Base-by-base conservation (phyloP, 2,329 filamentous ascomycete genomes). In the Aureobasidium namibiae region DNA sequence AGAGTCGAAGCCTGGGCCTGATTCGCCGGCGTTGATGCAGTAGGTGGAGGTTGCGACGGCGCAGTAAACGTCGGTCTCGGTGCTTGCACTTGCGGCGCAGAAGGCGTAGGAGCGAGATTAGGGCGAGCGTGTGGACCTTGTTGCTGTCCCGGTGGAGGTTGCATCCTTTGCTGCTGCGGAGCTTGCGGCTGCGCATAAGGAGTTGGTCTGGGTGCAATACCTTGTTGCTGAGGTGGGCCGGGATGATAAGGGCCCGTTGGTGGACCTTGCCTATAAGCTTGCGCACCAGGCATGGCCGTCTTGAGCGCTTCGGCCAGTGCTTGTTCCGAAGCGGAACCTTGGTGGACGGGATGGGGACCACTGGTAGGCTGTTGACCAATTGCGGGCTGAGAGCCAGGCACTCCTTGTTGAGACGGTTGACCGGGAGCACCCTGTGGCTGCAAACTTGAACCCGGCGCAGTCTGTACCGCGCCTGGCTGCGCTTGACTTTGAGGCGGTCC, bases 221-320 rank as follows among this genome's bases (percentile, higher is more conserved):
- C 56, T 36, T 44, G 56, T 10, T 42, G 56, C 13, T 18, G 5
- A 4, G 39, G 48, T n/a, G 29, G 44, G 4, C 16, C 21, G 26
- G 42, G 42, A 33, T 46, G 24, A 24, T 57, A 46, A n/a, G 52
- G 52, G 21, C 24, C 38, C 13, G 21, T 33, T 8, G 50, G 44
- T 11, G 33, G n/a, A 48, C 39, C 36, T 48, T 57, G 44, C 18
- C 44, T 39, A 33, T 24, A 36, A 9, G 21, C 23, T 23, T 48
- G 56, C 11, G 56, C 41, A 49, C 34, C 36, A 21, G 56, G 45
- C 57, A 52, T 60, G 13, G 48, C 58, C 13, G 48, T 54, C 49
- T 60, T 50, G 24, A 60, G 48, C 23, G 58, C 58, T 54, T 60
- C 46, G 4, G 46, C 58, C 16, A 60, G 21, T 31, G 44, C 48